Evolutionary conservation across 257 asterid genomes (phyloP), one percentile per base, ranked within the genome.

Genomic region (Solanum piurae): DNA sequence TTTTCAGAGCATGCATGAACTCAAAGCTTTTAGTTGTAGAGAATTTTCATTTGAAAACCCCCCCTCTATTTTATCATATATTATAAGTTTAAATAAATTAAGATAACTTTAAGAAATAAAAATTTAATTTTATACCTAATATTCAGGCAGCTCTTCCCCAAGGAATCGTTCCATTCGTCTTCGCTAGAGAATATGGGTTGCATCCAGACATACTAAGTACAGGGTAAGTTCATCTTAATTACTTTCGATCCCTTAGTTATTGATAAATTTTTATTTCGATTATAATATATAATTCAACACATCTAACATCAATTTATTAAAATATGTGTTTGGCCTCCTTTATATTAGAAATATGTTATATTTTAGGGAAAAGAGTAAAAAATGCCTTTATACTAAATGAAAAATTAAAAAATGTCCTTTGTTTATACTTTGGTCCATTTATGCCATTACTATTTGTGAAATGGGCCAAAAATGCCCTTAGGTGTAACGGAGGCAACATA

Each of bases 71-170:
- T 40, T 40, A 2, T 40, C 4, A 40, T 40, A 40, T 40, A 1
- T 29, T 40, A 40, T 40, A 40, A 9, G 44, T 40, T 40, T 38
- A 9, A 40, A 40, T 40, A 4, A 12, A 46, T 44, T 1, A 46
- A 60, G 38, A 2, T 36, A 66, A 85, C 14, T 3, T 23, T n/a
- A 42, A 18, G 7, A 29, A 44, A 73, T 73, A 75, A 31, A 20
- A n/a, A 1, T 25, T 38, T 55, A 25, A 12, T 44, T 36, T 79
- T 87, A 7, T 31, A 2, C 29, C 11, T 23, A 86, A 31, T 73
- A 73, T 91, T 25, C 86, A 94, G 98, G 96, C 97, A 29, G 97
- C 96, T 88, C 92, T 95, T 49, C 97, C 98, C 2, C 98, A 94
- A 86, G 92, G 95, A 58, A 91, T 95, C 18, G 92, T 92, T 25